These are phyloP conservation scores for Trapa bicornis DNA, from an alignment of 345 rosid genomes.

Conservation along the genomic window DNA sequence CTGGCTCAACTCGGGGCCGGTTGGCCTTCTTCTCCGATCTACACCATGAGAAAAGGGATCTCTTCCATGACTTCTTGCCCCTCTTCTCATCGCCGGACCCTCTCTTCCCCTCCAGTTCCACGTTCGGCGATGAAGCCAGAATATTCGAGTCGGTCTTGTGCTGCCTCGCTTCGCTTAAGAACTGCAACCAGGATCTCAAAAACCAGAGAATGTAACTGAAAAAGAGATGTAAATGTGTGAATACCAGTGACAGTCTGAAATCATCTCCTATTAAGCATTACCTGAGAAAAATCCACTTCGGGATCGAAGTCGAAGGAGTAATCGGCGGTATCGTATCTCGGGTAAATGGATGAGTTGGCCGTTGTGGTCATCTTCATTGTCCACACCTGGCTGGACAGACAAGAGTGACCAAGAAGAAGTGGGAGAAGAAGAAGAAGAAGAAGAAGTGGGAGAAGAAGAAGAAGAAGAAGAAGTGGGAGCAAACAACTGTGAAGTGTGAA, in stretches of 20 bases:
- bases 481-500: not conserved
- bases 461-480: not conserved
- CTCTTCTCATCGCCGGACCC: slow-evolving; percentile 17
- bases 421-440: not conserved
- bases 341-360: slow-evolving; percentile 11
- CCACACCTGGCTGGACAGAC: slow-evolving; percentile 3
- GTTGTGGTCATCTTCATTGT: slow-evolving; percentile 11
- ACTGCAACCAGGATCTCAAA: slow-evolving; percentile 19
- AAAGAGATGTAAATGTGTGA: not conserved
- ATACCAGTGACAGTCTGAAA: not conserved
- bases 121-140: slow-evolving; percentile 7
- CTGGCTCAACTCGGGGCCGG: slow-evolving; percentile 9
- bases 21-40: slow-evolving; percentile 30
- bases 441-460: not conserved
- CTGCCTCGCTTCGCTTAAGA: slow-evolving; percentile 47
- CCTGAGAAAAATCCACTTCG: slow-evolving; percentile 34
- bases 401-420: not conserved
- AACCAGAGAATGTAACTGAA: not conserved
- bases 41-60: slow-evolving; percentile 37
- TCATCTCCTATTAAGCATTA: not conserved
- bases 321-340: slow-evolving; percentile 23
- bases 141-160: slow-evolving; percentile 18
- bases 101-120: slow-evolving; percentile 13
- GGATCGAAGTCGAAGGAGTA: slow-evolving; percentile 32
- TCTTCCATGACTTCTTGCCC: slow-evolving; percentile 41